Conservation (phyloP, 2,329 filamentous ascomycete species). For the Ustilaginoidea virens region DNA sequence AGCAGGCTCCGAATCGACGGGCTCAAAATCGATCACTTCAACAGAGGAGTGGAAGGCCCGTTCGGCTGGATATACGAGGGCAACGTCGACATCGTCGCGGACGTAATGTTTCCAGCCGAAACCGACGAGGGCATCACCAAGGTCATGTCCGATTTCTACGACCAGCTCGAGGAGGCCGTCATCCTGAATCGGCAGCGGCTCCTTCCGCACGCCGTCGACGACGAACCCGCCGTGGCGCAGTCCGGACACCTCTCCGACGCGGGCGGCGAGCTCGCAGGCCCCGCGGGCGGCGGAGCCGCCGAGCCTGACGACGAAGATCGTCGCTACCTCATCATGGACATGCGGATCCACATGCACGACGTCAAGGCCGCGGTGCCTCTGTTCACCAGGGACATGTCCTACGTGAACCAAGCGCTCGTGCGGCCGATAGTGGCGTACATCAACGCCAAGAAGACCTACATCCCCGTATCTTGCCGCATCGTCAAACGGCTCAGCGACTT, state of each 20-base stretch:
- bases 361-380: slow-evolving; percentile 85
- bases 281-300: slow-evolving; percentile 5
- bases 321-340: slow-evolving; percentile 80
- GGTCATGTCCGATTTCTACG: slow-evolving; percentile 94
- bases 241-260: slow-evolving; percentile 19
- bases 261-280: slow-evolving; percentile 6
- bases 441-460: slow-evolving; percentile 87
- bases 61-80: slow-evolving; percentile 98
- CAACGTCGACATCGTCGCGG: slow-evolving; percentile 89
- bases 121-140: slow-evolving; percentile 80
- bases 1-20: slow-evolving; percentile 84
- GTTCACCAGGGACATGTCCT: slow-evolving; percentile 82
- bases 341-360: slow-evolving; percentile 89
- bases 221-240: slow-evolving; percentile 12
- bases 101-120: slow-evolving; percentile 87
- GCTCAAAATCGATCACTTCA: slow-evolving; percentile 88
- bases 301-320: slow-evolving; percentile 39
- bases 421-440: slow-evolving; percentile 97
- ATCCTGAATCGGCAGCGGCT: slow-evolving; percentile 57
- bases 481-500: slow-evolving; percentile 84
- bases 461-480: slow-evolving; percentile 86
- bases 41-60: slow-evolving; percentile 79
- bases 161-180: slow-evolving; percentile 85
- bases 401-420: slow-evolving; percentile 90
- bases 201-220: slow-evolving; percentile 30